Conservation (phyloP, 2,329 filamentous ascomycete genomes). For the Helotiales sp. region DNA sequence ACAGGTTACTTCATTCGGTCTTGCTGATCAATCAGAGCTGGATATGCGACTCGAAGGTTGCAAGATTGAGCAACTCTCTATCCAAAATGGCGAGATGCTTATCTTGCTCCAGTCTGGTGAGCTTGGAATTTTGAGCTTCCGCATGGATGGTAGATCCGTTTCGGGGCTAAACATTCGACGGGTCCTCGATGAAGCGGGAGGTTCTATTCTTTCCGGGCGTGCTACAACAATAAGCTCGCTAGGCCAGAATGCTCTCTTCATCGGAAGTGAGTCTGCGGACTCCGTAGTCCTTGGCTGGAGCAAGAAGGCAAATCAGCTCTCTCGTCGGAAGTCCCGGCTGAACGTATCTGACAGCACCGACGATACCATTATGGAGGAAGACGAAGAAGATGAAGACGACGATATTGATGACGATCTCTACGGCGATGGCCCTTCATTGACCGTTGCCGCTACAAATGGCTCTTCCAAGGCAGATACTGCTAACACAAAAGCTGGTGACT, state of each 20-base stretch:
- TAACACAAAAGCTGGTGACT: conserved; percentile 57
- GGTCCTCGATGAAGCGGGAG: conserved; percentile 63
- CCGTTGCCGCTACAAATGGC: conserved; percentile 37
- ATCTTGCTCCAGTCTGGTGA: conserved; percentile 75
- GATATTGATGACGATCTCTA: conserved; percentile 58
- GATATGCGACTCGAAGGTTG: conserved; percentile 80
- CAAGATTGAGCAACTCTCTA: conserved; percentile 72
- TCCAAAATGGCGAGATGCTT: conserved; percentile 80
- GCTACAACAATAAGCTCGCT: conserved; percentile 71
- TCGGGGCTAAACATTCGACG: conserved; percentile 77
- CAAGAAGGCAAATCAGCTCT: conserved; percentile 59
- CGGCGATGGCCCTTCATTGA: conserved; percentile 51
- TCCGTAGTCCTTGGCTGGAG: conserved; percentile 82
- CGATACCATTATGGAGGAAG: conserved; percentile 47
- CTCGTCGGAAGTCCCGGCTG: conserved; percentile 62
- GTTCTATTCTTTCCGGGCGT: conserved; percentile 57
- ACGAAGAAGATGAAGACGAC: conserved; percentile 55
- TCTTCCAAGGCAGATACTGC: conserved; percentile 38
- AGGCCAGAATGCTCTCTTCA: conserved; percentile 69
- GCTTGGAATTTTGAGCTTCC: conserved; percentile 76
- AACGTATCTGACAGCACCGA: conserved; percentile 56
- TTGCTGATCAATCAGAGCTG: conserved; percentile 83
- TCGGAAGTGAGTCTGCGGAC: conserved; percentile 82
- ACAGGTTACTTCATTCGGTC: conserved; percentile 77
- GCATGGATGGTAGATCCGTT: conserved; percentile 86